These are phyloP conservation scores for Hypoxylon sp. DNA, from an alignment of 2,329 filamentous ascomycete genomes.

Conservation along the genomic window DNA sequence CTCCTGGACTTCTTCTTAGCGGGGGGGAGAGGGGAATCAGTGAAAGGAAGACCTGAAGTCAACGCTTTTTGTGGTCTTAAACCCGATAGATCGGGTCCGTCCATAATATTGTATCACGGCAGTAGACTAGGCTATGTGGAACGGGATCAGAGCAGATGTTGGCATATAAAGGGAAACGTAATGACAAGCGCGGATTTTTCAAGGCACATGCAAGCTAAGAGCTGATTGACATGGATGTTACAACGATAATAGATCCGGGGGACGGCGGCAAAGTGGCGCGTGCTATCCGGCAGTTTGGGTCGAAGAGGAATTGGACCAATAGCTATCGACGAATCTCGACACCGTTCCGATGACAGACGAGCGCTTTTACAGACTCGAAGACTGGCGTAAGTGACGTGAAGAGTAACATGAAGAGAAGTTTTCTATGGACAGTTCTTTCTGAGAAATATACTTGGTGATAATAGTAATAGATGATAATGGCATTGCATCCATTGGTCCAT, in stretches of 20 bases:
- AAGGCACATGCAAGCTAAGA: slow-evolving; percentile 39
- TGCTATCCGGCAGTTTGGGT: slow-evolving; percentile 39
- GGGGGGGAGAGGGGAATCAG: slow-evolving; percentile 39
- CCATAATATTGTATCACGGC: slow-evolving; percentile 44
- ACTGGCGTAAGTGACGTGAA: not conserved
- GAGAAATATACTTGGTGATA: slow-evolving; percentile 5
- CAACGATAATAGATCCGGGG: slow-evolving; percentile 29
- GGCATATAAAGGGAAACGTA: slow-evolving; percentile 36
- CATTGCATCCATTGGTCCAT: slow-evolving; percentile 23
- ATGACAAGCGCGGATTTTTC: slow-evolving; percentile 37
- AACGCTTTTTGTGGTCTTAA: slow-evolving; percentile 40
- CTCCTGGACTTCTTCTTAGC: slow-evolving; percentile 66
- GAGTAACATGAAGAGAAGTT: not conserved
- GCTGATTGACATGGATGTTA: slow-evolving; percentile 33
- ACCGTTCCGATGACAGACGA: not conserved
- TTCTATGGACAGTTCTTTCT: slow-evolving; percentile 8
- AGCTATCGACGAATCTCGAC: slow-evolving; percentile 8
- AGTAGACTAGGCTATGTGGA: slow-evolving; percentile 26
- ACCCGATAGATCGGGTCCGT: slow-evolving; percentile 44
- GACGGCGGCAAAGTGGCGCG: slow-evolving; percentile 26
- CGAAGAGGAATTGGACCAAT: slow-evolving; percentile 27
- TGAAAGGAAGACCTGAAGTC: slow-evolving; percentile 34
- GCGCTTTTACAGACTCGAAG: not conserved
- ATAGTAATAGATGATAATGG: slow-evolving; percentile 21
- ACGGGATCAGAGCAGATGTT: slow-evolving; percentile 18